phyloP scores from a whole-genome alignment of 371 early-diverging fungal genomes.

The Mortierella sp. region DNA sequence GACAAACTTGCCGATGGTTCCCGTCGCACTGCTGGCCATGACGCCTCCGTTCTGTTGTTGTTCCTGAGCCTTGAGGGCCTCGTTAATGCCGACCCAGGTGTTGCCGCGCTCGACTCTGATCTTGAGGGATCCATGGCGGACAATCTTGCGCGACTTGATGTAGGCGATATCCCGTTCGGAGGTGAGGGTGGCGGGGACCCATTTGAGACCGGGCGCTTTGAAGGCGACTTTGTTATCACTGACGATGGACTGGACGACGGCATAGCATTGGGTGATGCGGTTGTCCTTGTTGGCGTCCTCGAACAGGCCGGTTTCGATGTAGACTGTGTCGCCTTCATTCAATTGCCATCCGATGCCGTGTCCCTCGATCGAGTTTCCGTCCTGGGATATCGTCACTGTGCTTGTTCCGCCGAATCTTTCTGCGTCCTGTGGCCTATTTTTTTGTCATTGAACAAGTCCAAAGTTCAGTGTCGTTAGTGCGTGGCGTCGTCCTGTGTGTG shows the following conservation, averaged over 20 bases:
- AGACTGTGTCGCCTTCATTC: constrained; percentile 54
- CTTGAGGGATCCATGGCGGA: constrained; percentile 53
- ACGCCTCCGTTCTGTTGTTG: constrained; percentile 15
- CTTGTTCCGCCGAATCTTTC: constrained; percentile 43
- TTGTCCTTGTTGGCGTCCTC: constrained; percentile 42
- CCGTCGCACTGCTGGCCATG: constrained; percentile 44
- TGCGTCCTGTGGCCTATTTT: constrained; percentile 59
- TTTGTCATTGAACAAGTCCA: neutral
- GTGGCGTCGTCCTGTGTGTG: neutral
- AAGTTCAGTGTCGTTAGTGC: neutral
- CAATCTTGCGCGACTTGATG: constrained; percentile 56
- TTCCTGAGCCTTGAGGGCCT: constrained; percentile 41
- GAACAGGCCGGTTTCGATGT: constrained; percentile 56
- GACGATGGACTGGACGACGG: constrained; percentile 40
- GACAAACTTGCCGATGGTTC: constrained; percentile 46
- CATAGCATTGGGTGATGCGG: constrained; percentile 55
- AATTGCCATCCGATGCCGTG: constrained; percentile 45
- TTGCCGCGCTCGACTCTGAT: constrained; percentile 59
- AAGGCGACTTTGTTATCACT: constrained; percentile 39
- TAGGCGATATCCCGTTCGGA: constrained; percentile 52
- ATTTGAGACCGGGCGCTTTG: constrained; percentile 59
- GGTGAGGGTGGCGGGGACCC: constrained; percentile 49
- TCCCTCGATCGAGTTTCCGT: constrained; percentile 44
- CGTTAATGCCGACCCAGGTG: constrained; percentile 51
- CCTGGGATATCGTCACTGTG: constrained; percentile 46